A percentile compares a stretch with the other conserved stretches of the same genome.
phyloP scores from a whole-genome alignment of 2,329 filamentous ascomycete species.

The Chaetomiaceae sp. region DNA sequence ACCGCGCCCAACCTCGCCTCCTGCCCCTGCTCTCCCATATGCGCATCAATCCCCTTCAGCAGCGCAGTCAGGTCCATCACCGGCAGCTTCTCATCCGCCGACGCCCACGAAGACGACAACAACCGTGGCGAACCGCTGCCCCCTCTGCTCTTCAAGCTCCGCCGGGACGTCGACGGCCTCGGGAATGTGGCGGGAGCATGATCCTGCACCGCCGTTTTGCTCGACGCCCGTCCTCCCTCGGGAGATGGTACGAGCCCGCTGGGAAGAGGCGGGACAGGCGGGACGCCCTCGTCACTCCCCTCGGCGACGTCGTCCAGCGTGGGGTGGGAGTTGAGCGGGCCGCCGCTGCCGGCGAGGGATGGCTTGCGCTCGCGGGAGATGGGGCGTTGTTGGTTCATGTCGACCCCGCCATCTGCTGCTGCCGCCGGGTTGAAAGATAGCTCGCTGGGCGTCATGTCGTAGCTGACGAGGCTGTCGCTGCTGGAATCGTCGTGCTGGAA shows the following conservation, averaged over 20 bases:
- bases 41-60: conserved; percentile 48
- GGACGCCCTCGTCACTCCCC: conserved; percentile 39
- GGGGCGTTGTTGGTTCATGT: conserved; percentile 20
- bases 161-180: conserved; percentile 29
- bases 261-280: conserved; percentile 55
- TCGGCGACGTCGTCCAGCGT: conserved; percentile 32
- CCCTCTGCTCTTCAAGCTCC: conserved; percentile 39
- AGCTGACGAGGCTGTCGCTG: conserved; percentile 68
- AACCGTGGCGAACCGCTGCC: conserved; percentile 31
- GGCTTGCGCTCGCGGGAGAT: conserved; percentile 33
- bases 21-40: conserved; percentile 40
- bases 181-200: conserved; percentile 22
- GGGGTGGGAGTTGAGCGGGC: conserved; percentile 44
- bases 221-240: conserved; percentile 1
- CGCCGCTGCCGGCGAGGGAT: conserved; percentile 31
- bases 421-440: conserved; percentile 52
- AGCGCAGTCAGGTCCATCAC: conserved; percentile 47
- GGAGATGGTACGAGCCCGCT: conserved; percentile 21
- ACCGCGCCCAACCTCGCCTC: conserved; percentile 44
- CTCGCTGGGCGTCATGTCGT: conserved; percentile 64
- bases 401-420: not conserved
- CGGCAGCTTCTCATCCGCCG: conserved; percentile 22
- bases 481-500: conserved; percentile 45
- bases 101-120: conserved; percentile 17
- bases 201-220: conserved; percentile 16